These are phyloP conservation scores for Phytophthora syringae DNA, from an alignment of 352 stramenopile species.

Conservation along the genomic window DNA sequence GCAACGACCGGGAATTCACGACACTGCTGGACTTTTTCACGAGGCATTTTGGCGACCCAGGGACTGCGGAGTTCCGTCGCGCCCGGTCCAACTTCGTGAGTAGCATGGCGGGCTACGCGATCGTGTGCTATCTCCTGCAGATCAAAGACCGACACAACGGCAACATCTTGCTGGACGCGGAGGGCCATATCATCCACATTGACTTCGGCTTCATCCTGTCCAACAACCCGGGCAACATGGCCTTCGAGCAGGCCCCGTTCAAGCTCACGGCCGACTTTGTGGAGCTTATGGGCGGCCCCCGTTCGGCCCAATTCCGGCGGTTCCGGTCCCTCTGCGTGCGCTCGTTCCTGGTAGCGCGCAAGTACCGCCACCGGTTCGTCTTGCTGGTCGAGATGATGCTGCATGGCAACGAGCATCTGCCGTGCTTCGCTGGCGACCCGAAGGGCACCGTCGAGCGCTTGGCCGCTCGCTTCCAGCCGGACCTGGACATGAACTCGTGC, in stretches of 20 bases:
- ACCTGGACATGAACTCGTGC: constrained; percentile 94
- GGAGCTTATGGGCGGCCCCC: constrained; percentile 94
- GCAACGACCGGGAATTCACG: constrained; percentile 93
- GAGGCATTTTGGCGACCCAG: constrained; percentile 90
- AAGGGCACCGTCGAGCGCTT: constrained; percentile 92
- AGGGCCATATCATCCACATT: constrained; percentile 95
- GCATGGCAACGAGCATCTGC: constrained; percentile 96
- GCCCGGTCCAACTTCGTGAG: constrained; percentile 80
- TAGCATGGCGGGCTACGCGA: constrained; percentile 69
- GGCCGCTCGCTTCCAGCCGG: constrained; percentile 92
- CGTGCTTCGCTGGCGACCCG: constrained; percentile 94
- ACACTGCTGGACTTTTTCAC: constrained; percentile 95
- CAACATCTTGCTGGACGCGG: constrained; percentile 94
- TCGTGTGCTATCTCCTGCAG: constrained; percentile 90
- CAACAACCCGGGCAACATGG: constrained; percentile 93
- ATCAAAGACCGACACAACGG: constrained; percentile 97
- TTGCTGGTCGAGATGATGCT: constrained; percentile 97
- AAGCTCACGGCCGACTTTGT: constrained; percentile 97
- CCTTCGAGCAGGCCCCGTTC: constrained; percentile 94
- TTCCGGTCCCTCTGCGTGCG: constrained; percentile 97
- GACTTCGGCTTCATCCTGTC: constrained; percentile 98
- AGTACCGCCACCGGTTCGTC: constrained; percentile 95
- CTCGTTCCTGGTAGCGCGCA: constrained; percentile 95
- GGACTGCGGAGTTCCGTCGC: constrained; percentile 71
- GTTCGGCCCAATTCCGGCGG: constrained; percentile 92